A percentile compares a stretch with the other conserved stretches of the same genome.
Conservation (phyloP, 768 basidiomycete genomes). For the Leccinum variicolor region DNA sequence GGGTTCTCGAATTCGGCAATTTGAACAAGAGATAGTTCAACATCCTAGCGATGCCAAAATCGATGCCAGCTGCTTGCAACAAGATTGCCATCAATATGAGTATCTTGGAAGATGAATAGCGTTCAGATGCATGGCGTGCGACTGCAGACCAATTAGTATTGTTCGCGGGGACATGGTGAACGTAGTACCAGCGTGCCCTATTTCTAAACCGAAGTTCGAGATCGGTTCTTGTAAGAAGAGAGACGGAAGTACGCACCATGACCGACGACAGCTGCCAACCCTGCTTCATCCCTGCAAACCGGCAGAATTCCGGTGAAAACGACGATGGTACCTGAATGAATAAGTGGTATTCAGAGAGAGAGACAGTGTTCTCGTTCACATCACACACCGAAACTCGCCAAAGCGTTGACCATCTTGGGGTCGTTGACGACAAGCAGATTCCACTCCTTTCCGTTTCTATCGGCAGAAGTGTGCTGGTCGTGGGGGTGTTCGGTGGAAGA, state of each 20-base stretch:
- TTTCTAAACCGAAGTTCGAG: constrained; percentile 46
- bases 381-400: constrained; percentile 62
- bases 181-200: constrained; percentile 67
- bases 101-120: constrained; percentile 41
- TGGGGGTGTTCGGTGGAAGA: constrained; percentile 7
- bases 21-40: constrained; percentile 53
- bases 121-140: constrained; percentile 54
- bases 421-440: constrained; percentile 80
- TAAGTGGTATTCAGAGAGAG: background rate
- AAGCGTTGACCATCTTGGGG: constrained; percentile 67
- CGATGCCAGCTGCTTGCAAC: constrained; percentile 50
- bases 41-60: constrained; percentile 47
- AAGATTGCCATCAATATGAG: constrained; percentile 39
- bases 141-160: constrained; percentile 34
- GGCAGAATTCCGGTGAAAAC: constrained; percentile 91
- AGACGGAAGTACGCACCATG: constrained; percentile 52
- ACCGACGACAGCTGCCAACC: constrained; percentile 78
- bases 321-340: constrained; percentile 59
- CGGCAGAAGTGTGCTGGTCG: constrained; percentile 4
- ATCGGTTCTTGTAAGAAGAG: background rate
- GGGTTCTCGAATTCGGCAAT: constrained; percentile 78
- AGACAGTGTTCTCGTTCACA: background rate
- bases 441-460: constrained; percentile 42
- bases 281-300: constrained; percentile 71
- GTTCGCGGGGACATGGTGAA: background rate